Base-by-base conservation (phyloP, 1,284 basidiomycete species). In the Pyrrhoderma lamaoense region DNA sequence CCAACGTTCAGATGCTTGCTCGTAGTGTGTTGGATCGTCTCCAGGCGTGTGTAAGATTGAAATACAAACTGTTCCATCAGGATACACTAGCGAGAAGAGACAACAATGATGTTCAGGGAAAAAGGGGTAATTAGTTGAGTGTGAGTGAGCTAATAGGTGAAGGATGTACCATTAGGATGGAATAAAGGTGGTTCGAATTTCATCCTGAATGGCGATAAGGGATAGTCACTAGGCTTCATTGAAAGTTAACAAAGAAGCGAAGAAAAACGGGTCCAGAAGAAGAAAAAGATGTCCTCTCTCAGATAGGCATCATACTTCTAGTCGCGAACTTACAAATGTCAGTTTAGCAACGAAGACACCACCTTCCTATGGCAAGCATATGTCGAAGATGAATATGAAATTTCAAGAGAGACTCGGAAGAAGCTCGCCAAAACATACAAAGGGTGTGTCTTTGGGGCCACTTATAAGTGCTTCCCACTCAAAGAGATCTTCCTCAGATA, bases 21-120 rank as follows among this genome's bases (percentile, higher is more conserved):
- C 96, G 61, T 90, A 90, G 78, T 86, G 85, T 53, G 82, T 85
- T 21, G 88, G 88, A 61, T 90, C 96, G 65, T 99, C 96, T 8
- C 96, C 96, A 0, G 96, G 94, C 0, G 93, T 90, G 65, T 99
- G 96, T 35, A 99, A 72, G 64, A 99, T 99, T 3, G 93, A 97
- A 64, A 99, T 99, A 73, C 96, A 99, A 46, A 99, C 95, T 42
- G 82, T 90, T 21, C 95, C 95, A 62, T 94, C 92, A 1, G 93
- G 76, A 67, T 99, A 99, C 57, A 93, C 88, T 89, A 61, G 1
- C 46, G 38, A 16, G 16, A 40, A 40, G 16, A 22, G n/a, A 38
- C 5, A 18, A 13, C 14, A 3, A 18, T n/a, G 34, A 8, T 27
- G 60, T 36, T 49, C 54, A 47, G 52, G 43, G 49, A 34, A 44